Conservation (phyloP, 108 stramenopile genomes). For the Asterionellopsis glacialis region DNA sequence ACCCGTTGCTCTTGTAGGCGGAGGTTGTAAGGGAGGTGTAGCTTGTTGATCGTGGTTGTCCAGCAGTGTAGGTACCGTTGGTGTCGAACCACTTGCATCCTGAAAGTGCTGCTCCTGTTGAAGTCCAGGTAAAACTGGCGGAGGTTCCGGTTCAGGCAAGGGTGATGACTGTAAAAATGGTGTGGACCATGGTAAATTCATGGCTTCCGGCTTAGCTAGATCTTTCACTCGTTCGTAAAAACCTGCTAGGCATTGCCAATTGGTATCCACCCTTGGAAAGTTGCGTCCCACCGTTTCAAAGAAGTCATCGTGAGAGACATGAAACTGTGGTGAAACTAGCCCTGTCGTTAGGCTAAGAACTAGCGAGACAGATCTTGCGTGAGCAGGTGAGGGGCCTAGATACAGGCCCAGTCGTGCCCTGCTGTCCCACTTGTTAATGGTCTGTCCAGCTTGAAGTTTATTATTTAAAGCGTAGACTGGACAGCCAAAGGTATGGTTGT, state of each 20-base stretch:
- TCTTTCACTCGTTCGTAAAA: not conserved
- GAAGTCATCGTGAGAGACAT: slow-evolving; percentile 23
- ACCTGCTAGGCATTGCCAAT: not conserved
- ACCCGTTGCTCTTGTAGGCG: no score
- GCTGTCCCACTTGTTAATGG: slow-evolving; percentile 23
- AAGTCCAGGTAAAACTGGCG: no score
- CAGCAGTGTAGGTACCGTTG: no score
- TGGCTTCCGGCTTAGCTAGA: no score
- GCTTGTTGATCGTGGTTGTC: no score
- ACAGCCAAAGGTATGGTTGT: slow-evolving; percentile 6
- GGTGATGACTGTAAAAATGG: not conserved
- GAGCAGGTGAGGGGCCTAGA: slow-evolving; percentile 23
- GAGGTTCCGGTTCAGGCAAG: no score
- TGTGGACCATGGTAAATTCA: no score
- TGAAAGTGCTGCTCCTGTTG: no score
- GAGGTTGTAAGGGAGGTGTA: no score
- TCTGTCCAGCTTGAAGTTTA: not conserved
- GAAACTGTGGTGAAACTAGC: slow-evolving; percentile 30
- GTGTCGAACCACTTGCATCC: no score
- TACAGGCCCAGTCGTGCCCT: slow-evolving; percentile 25
- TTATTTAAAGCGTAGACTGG: slow-evolving; percentile 7
- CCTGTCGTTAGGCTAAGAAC: slow-evolving; percentile 24
- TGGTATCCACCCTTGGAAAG: not conserved
- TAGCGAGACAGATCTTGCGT: slow-evolving; percentile 29
- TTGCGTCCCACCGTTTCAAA: slow-evolving; percentile 17